Evolutionary conservation across 2,329 filamentous ascomycete species (phyloP), one percentile per base, ranked within the genome.

Genomic region (Zasmidium citrigriseum): DNA sequence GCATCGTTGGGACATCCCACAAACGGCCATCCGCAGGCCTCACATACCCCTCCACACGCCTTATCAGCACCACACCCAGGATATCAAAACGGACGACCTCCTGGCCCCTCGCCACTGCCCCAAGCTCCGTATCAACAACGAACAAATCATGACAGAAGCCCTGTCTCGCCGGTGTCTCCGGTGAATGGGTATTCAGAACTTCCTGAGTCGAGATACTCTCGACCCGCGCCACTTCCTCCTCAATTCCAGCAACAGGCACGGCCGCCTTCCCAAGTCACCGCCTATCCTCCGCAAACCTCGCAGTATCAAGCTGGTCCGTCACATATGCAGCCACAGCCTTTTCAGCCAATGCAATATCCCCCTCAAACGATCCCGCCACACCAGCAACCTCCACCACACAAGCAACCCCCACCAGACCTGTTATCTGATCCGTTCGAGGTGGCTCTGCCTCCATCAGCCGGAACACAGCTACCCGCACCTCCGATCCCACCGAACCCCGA

Each of bases 401-500:
- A 67, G 57, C 75, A 54, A 72, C 74, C 79, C 4, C 76, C 74
- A 56, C 70, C 72, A 14, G 85, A 89, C 66, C 80, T 89, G 48
- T 79, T 89, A 54, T 84, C 85, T 29, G 86, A 85, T 20, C 83
- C 84, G 1, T 84, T 88, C 55, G 83, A 87, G 59, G 76, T 86
- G 4, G 79, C 83, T 21, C 74, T 86, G 3, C 82, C 83, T 11
- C 78, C 78, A 7, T n/a, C 80, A 75, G 23, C 81, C 74, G 23
- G 47, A 38, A 51, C 67, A 24, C 77, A 82, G 21, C 72, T 86
- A 7, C 82, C 88, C 4, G 86, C 91, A 0, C 93, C 95, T 0
- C 93, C 93, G 0, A 91, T 97, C 27, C 93, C 95, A 0, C 93
- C 92, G 0, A 99, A 99, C 69, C 95, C 95, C 0, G 91, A 98